Conservation (phyloP, 1,284 basidiomycete genomes). For the Sporisorium graminicola region DNA sequence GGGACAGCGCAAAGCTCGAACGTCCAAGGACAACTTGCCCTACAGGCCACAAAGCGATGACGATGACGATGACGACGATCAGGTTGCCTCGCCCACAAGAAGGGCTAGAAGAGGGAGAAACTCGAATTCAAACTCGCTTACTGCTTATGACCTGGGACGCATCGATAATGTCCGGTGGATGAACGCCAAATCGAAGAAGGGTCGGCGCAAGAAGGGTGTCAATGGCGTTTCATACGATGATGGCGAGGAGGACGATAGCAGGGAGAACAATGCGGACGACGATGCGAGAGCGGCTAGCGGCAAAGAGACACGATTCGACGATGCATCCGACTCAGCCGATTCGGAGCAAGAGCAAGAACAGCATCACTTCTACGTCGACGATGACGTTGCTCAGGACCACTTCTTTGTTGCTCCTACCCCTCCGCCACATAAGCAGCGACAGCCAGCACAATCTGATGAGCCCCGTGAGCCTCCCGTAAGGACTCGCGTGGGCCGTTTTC, state of each 20-base stretch:
- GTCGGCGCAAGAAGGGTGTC: slow-evolving; percentile 17
- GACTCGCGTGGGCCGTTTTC: not conserved
- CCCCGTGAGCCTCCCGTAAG: not conserved
- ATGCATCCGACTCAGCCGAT: slow-evolving; percentile 20
- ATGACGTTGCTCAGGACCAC: too few relatives aligned
- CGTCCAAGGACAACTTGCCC: slow-evolving; percentile 25
- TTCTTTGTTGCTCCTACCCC: not conserved
- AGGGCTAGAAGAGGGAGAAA: slow-evolving; percentile 27
- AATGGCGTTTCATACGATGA: slow-evolving; percentile 2
- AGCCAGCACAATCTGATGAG: not conserved
- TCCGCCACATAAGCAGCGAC: too few relatives aligned
- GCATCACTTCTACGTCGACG: not conserved
- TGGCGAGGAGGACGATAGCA: slow-evolving; percentile 17
- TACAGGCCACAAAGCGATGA: slow-evolving; percentile 40
- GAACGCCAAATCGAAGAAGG: slow-evolving; percentile 15
- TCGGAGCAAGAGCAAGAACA: not conserved
- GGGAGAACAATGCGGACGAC: slow-evolving; percentile 14
- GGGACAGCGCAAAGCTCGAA: slow-evolving; percentile 32
- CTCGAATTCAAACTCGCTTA: slow-evolving; percentile 19
- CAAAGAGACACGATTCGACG: slow-evolving; percentile 49
- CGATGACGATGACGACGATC: slow-evolving; percentile 36
- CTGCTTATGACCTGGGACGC: slow-evolving; percentile 10
- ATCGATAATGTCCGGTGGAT: slow-evolving; percentile 35
- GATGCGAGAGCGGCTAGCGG: slow-evolving; percentile 37
- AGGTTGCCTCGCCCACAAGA: slow-evolving; percentile 15